Evolutionary conservation across 2,329 filamentous ascomycete genomes (phyloP), one percentile per base, ranked within the genome.

Genomic region (Arthroderma sp.): DNA sequence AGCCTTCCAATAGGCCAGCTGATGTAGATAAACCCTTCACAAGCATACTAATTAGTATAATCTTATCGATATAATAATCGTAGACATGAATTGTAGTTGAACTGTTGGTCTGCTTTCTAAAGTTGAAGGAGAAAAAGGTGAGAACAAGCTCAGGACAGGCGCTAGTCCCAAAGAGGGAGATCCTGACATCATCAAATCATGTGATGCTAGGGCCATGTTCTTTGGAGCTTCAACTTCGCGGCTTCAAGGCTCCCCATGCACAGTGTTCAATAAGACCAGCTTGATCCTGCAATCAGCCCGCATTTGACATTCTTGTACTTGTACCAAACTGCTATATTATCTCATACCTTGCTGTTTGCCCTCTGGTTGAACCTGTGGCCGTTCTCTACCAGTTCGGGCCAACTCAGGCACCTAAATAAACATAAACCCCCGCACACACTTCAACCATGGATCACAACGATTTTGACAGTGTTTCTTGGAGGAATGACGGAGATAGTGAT

Each of bases 401-500:
- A 17, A 33, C 47, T 17, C 47, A 51, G 47, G 47, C 47, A 17
- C 47, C 47, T 31, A 51, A 23, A 51, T 51, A 31, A 51, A 31
- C 25, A 51, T 43, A 19, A 51, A 17, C 11, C 47, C 25, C 47
- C 47, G 11, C 23, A 13, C 15, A 33, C 8, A 31, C 13, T 13
- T 51, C 47, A 51, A 17, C 5, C 25, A 76, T 76, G 74, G 73
- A 76, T 62, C 71, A 77, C 68, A 85, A 88, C 72, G 85, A 87
- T 73, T 93, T 93, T 72, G 87, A 88, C 68, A 87, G 82, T 68
- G 83, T 91, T 61, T 86, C 86, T 59, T 94, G 88, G 88, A 78
- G 81, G 63, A 84, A 82, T 68, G 83, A 85, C 59, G 67, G 68
- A 7, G 78, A 80, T 47, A 76, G 76, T 58, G 73, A 76, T 59